Percentiles rank a stretch among this genome's conserved stretches.
Conservation (phyloP, 177 flowering plant species). For the Vitis hybrid region DNA sequence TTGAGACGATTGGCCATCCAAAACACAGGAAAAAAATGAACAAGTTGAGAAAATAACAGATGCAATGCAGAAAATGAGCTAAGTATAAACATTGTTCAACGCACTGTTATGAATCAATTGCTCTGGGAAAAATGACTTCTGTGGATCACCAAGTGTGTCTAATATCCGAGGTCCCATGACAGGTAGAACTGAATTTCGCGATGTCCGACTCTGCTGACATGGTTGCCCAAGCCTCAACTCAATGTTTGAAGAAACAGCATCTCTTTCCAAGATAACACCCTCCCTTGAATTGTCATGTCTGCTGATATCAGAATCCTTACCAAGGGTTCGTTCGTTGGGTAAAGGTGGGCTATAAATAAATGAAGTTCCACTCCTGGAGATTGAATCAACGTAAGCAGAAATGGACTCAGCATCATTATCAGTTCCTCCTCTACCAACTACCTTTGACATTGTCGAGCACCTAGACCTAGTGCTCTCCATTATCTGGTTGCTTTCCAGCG, state of each 20-base stretch:
- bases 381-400: constrained; percentile 25
- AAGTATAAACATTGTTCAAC: constrained; percentile 6
- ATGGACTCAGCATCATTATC: constrained; percentile 28
- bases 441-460: constrained; percentile 22
- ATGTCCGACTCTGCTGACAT: constrained; percentile 36
- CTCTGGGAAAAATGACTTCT: constrained; percentile 23
- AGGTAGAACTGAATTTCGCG: constrained; percentile 24
- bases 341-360: constrained; percentile 16
- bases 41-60: not conserved
- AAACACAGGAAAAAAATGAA: not conserved
- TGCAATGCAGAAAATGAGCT: not conserved
- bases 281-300: constrained; percentile 20
- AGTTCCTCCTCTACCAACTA: constrained; percentile 16
- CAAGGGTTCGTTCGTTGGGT: constrained; percentile 21
- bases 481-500: constrained; percentile 18
- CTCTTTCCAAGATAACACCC: constrained; percentile 20
- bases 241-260: constrained; percentile 44
- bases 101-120: constrained; percentile 35
- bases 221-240: constrained; percentile 81
- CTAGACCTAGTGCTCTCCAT: constrained; percentile 18
- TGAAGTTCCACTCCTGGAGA: constrained; percentile 20
- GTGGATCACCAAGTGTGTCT: constrained; percentile 17
- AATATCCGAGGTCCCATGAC: constrained; percentile 20
- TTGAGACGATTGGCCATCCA: constrained; percentile 5
- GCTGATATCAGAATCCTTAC: constrained; percentile 18